These are phyloP conservation scores for Crithidia fasciculata DNA, from an alignment of 208 protist species.

Conservation along the genomic window DNA sequence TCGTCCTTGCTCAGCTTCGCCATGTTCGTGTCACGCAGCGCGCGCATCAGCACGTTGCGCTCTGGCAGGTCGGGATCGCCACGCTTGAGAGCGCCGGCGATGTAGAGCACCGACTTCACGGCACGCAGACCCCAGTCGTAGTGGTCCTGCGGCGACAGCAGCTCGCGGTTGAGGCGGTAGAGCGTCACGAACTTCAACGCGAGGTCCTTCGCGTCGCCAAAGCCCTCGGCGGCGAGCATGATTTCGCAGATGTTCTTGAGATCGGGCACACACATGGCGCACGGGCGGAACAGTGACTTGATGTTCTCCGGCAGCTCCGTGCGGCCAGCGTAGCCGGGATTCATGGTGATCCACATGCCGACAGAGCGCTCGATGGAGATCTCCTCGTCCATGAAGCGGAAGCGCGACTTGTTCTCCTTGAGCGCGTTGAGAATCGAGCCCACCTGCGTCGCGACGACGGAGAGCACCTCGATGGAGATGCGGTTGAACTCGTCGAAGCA, in stretches of 20 bases:
- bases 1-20: constrained; percentile 98
- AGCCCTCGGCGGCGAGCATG: constrained; percentile 98
- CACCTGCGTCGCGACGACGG: constrained; percentile 98
- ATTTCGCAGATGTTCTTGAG: constrained; percentile 99
- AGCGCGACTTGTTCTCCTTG: constrained; percentile 94
- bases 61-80: constrained; percentile 95
- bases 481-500: constrained; percentile 98
- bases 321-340: constrained; percentile 97
- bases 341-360: constrained; percentile 98
- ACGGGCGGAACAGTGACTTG: constrained; percentile 97
- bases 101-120: constrained; percentile 98
- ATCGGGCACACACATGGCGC: constrained; percentile 98
- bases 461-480: constrained; percentile 97
- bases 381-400: constrained; percentile 96
- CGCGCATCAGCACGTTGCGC: constrained; percentile 97
- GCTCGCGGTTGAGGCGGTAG: constrained; percentile 96
- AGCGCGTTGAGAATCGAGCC: constrained; percentile 98
- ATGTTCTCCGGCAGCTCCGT: constrained; percentile 98
- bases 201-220: constrained; percentile 95
- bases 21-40: constrained; percentile 98
- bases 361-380: constrained; percentile 91
- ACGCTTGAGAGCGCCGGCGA: constrained; percentile 96
- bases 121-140: constrained; percentile 99
- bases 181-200: constrained; percentile 98
- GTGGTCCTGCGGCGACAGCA: constrained; percentile 98